These are phyloP conservation scores for Puccinia polysora DNA, from an alignment of 1,284 basidiomycete genomes.

Conservation along the genomic window DNA sequence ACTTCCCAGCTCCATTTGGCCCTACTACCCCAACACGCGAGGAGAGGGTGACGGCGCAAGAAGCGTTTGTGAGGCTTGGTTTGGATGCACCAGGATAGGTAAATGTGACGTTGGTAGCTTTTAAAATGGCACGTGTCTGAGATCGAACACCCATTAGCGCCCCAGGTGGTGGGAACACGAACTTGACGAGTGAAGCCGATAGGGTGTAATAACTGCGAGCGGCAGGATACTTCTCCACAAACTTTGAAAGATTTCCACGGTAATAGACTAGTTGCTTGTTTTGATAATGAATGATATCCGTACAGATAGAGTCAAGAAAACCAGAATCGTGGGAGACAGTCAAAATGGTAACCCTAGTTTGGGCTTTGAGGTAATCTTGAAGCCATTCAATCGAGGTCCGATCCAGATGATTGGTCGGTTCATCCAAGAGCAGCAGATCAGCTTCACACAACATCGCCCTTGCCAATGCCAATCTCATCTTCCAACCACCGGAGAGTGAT, in stretches of 20 bases:
- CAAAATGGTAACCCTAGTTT: constrained; percentile 80
- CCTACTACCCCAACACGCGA: constrained; percentile 72
- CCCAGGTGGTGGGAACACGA: constrained; percentile 92
- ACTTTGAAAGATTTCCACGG: constrained; percentile 84
- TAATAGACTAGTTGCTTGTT: constrained; percentile 90
- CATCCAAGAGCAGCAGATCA: constrained; percentile 81
- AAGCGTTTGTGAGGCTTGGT: constrained; percentile 81
- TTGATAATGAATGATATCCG: constrained; percentile 98
- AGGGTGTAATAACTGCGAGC: constrained; percentile 97
- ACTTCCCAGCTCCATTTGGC: constrained; percentile 91
- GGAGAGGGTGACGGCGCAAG: constrained; percentile 82
- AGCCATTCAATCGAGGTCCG: constrained; percentile 70
- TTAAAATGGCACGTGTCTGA: constrained; percentile 92
- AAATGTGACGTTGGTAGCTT: constrained; percentile 85
- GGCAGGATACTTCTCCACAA: constrained; percentile 86
- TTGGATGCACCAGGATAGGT: constrained; percentile 82
- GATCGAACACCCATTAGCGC: constrained; percentile 96
- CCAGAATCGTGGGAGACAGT: constrained; percentile 97
- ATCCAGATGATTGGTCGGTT: constrained; percentile 88
- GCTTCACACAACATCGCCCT: constrained; percentile 95
- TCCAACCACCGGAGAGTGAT: constrained; percentile 95
- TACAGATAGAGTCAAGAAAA: constrained; percentile 94
- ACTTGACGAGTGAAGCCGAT: constrained; percentile 88
- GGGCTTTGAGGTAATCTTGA: constrained; percentile 76
- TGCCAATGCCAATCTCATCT: constrained; percentile 81